These are phyloP conservation scores for Evernia prunastri DNA, from an alignment of 495 filamentous ascomycete genomes.

Conservation along the genomic window DNA sequence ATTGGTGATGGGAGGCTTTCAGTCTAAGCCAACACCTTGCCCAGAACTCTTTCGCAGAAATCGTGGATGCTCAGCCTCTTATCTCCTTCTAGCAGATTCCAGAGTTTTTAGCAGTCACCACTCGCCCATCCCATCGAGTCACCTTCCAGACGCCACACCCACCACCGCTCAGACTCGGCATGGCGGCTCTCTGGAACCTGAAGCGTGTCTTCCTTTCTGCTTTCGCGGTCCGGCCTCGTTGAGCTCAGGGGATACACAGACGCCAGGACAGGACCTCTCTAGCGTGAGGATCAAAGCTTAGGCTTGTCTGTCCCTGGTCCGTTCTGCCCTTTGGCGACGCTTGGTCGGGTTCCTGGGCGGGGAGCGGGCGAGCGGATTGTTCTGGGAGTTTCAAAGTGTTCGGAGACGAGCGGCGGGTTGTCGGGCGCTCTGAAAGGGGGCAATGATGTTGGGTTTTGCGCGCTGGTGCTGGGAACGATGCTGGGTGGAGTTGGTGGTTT, in stretches of 20 bases:
- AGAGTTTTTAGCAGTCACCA: conserved; percentile 17
- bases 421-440: conserved; percentile 23
- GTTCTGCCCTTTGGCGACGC: conserved; percentile 18
- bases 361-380: conserved; percentile 18
- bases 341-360: conserved; percentile 20
- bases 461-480: conserved; percentile 19
- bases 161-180: conserved; percentile 17
- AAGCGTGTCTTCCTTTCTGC: conserved; percentile 11
- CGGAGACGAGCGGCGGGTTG: conserved; percentile 22
- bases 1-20: conserved; percentile 2
- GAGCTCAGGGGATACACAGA: conserved; percentile 23
- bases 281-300: conserved; percentile 92
- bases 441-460: conserved; percentile 13
- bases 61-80: conserved; percentile 5
- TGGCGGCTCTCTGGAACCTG: background rate
- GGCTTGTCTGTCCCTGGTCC: conserved; percentile 64
- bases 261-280: conserved; percentile 70
- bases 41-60: conserved; percentile 4
- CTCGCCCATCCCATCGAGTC: conserved; percentile 11
- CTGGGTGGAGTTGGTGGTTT: conserved; percentile 17
- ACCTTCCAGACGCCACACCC: conserved; percentile 10
- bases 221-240: conserved; percentile 2
- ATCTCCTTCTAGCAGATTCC: conserved; percentile 19
- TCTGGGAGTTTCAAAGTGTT: conserved; percentile 28
- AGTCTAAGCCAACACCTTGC: conserved; percentile 6